These are phyloP conservation scores for Aspergillus cristatus DNA, from an alignment of 495 filamentous ascomycete species.

Conservation along the genomic window DNA sequence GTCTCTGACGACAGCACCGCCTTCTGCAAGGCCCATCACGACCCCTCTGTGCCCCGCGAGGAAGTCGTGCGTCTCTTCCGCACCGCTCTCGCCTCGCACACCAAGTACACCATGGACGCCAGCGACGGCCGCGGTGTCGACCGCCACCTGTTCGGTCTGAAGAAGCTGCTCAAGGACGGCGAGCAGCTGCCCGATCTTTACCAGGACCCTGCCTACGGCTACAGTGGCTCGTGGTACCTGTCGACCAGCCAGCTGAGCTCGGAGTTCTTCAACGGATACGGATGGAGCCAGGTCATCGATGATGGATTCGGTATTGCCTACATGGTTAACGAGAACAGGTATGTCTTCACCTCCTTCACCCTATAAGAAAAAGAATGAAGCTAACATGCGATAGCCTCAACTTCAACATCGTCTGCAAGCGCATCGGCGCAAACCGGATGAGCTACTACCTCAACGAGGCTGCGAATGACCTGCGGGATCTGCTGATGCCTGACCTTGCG, in stretches of 20 bases:
- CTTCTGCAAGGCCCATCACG: slow-evolving; percentile 79
- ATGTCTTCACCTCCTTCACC: slow-evolving; percentile 1
- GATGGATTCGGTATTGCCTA: slow-evolving; percentile 96
- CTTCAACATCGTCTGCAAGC: slow-evolving; percentile 97
- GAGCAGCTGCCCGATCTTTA: slow-evolving; percentile 76
- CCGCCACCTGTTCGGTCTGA: slow-evolving; percentile 92
- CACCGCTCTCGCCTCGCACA: slow-evolving; percentile 70
- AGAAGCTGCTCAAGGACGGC: slow-evolving; percentile 76
- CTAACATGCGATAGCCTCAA: slow-evolving; percentile 54
- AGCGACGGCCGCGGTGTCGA: slow-evolving; percentile 91
- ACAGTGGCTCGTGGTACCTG: slow-evolving; percentile 84
- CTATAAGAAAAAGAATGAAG: slow-evolving; percentile 6
- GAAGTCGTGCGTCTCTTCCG: slow-evolving; percentile 66
- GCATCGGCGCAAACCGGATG: slow-evolving; percentile 84
- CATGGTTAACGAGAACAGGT: slow-evolving; percentile 98
- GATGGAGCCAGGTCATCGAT: slow-evolving; percentile 98
- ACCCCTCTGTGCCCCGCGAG: slow-evolving; percentile 50
- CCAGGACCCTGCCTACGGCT: slow-evolving; percentile 76
- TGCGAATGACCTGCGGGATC: slow-evolving; percentile 77
- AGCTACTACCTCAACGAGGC: slow-evolving; percentile 91
- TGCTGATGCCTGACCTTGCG: slow-evolving; percentile 75
- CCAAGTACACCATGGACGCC: slow-evolving; percentile 82
- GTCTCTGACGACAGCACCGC: slow-evolving; percentile 89
- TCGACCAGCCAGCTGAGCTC: slow-evolving; percentile 82
- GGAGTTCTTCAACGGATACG: slow-evolving; percentile 98